Percentiles rank a stretch among this genome's conserved stretches.
phyloP scores from a whole-genome alignment of 495 filamentous ascomycete genomes.

The Trichoderma reesei region DNA sequence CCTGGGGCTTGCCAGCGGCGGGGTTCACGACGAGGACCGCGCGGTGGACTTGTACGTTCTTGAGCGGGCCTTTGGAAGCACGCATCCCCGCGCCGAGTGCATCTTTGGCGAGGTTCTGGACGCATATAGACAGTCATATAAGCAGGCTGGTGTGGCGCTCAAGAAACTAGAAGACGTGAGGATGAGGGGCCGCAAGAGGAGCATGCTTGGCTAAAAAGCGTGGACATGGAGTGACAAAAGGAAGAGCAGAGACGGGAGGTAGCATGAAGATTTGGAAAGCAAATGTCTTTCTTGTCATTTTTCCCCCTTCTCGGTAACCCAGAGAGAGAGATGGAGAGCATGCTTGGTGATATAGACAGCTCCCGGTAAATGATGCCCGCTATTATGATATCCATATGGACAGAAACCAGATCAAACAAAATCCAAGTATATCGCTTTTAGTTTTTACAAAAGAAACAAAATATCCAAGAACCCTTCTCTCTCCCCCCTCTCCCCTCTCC shows the following conservation, averaged over 20 bases:
- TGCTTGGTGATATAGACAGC: neutral
- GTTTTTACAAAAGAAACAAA: constrained; percentile 11
- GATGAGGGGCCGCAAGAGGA: constrained; percentile 93
- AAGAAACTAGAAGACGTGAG: constrained; percentile 86
- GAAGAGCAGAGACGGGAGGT: neutral
- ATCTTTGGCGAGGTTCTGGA: constrained; percentile 59
- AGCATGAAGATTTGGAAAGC: neutral
- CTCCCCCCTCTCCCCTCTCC: too few relatives aligned
- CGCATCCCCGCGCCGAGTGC: constrained; percentile 77
- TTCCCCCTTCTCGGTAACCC: neutral
- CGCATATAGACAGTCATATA: constrained; percentile 37
- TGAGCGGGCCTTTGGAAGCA: constrained; percentile 91
- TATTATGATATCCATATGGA: constrained; percentile 4
- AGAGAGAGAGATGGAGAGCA: neutral
- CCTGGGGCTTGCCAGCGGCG: constrained; percentile 83
- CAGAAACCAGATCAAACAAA: neutral
- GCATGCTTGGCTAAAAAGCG: constrained; percentile 67
- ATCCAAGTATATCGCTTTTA: neutral
- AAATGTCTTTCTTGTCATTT: neutral
- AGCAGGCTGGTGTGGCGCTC: constrained; percentile 40
- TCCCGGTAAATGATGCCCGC: constrained; percentile 5
- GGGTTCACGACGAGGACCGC: constrained; percentile 78
- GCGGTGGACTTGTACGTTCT: constrained; percentile 96
- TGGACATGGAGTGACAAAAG: neutral
- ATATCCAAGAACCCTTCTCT: constrained; percentile 5